Base-by-base conservation (phyloP, 2,329 filamentous ascomycete species). In the Penicillium brasilianum region DNA sequence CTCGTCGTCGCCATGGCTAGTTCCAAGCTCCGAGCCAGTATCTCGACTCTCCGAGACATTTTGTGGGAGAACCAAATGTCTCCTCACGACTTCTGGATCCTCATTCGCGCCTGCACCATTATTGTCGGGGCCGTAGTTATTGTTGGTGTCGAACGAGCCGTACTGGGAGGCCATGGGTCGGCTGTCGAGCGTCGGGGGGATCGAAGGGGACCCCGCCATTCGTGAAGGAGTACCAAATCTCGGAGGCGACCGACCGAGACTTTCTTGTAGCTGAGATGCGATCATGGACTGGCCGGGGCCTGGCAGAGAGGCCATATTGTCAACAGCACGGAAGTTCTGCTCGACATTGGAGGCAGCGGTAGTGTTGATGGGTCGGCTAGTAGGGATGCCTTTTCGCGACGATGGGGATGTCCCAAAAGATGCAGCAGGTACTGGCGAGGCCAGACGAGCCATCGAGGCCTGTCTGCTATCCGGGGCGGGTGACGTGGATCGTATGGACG, bases 251-350 rank as follows among this genome's bases (percentile, higher is more conserved):
- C 73, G 85, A 63, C 89, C 90, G 39, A 90, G 80, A 11, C 89
- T 90, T 69, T 90, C 88, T 62, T 90, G 90, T 65, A 97, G 81
- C n/a, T 92, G 94, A 28, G 91, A 91, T 37, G 94, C 93, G 57
- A 98, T 85, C 62, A 93, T 93, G 28, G 94, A 97, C 52, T 93
- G 87, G 25, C 92, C 92, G 7, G 92, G 93, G 0, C 92, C 92
- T 7, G 89, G 86, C 8, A 87, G 78, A 53, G 87, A 89, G 22
- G 86, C 85, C 65, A 77, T 77, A 66, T 79, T 81, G 62, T 77
- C 86, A 56, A 85, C 84, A 61, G 86, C 88, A 9, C 89, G 83
- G 39, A 96, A 83, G 28, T 77, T 71, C 39, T 91, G 89, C 41
- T 87, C 84, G 59, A 87, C 77, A 18, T 81, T 82, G 22, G 39